Percentiles rank a stretch among this genome's conserved stretches.
phyloP scores from a whole-genome alignment of 2,329 filamentous ascomycete species.

The Exophiala sp. region DNA sequence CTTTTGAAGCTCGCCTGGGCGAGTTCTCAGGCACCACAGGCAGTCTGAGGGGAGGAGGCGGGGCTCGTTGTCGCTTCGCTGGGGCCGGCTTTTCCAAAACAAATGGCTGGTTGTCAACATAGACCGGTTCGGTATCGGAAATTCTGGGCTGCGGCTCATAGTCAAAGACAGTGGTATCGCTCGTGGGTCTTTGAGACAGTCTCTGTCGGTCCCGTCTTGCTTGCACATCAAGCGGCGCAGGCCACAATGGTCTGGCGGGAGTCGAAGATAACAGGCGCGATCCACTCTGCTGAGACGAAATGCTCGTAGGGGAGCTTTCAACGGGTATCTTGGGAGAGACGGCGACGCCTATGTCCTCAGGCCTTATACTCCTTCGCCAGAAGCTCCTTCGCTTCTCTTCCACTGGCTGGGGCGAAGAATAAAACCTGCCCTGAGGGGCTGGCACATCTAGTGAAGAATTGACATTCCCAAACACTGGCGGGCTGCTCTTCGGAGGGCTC shows the following conservation, averaged over 20 bases:
- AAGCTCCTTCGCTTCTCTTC: constrained; percentile 29
- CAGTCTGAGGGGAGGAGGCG: constrained; percentile 12
- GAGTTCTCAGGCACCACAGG: constrained; percentile 17
- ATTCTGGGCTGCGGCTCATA: constrained; percentile 31
- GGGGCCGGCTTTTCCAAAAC: constrained; percentile 14
- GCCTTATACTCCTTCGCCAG: constrained; percentile 29
- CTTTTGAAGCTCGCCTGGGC: constrained; percentile 33
- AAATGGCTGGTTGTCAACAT: constrained; percentile 24
- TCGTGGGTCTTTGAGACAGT: constrained; percentile 23
- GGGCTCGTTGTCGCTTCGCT: constrained; percentile 9
- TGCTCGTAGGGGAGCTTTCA: constrained; percentile 31
- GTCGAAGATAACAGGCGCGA: constrained; percentile 36
- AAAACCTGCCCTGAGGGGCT: constrained; percentile 20
- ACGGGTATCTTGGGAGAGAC: constrained; percentile 30
- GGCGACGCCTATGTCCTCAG: constrained; percentile 32
- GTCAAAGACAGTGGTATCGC: constrained; percentile 36
- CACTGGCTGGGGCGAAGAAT: constrained; percentile 12
- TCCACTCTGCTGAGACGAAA: constrained; percentile 35
- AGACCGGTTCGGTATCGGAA: constrained; percentile 8
- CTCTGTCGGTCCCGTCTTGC: constrained; percentile 12
- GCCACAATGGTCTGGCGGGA: constrained; percentile 34
- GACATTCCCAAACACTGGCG: constrained; percentile 16
- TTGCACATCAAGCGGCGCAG: constrained; percentile 34
- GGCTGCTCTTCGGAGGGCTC: constrained; percentile 13
- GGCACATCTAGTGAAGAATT: constrained; percentile 2